Base-by-base conservation (phyloP, 805 yeast genomes). In the Lachancea kluyveri region DNA sequence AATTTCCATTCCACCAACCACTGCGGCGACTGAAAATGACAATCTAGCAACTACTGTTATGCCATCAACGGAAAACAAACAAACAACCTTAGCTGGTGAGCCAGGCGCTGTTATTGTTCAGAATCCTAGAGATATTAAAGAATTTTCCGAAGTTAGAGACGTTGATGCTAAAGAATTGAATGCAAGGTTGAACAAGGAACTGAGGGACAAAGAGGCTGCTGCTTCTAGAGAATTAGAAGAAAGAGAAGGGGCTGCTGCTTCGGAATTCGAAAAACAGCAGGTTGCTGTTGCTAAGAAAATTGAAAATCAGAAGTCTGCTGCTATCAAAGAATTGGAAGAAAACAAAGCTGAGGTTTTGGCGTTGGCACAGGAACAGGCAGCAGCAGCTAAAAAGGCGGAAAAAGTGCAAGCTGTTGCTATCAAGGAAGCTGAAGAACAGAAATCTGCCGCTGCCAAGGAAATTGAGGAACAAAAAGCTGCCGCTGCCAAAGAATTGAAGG, bases 51-150 rank as follows among this genome's bases (percentile, higher is more conserved):
- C 67, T 33, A 57, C 67, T 25, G 73, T 68, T 21, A 30, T 67
- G 54, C 74, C 75, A 8, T 51, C 65, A 1, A 39, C 52, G 17
- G 68, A 62, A 41, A 61, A 60, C 12, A 41, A 60, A 25, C 64
- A 60, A 26, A 47, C 57, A 17, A 48, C 66, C 7, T 42, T 69
- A 11, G 42, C 65, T 21, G 82, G 85, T 30, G 88, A 81, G 49
- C 86, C 92, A 17, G 95, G 95, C 28, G 68, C 82, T 8, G 57
- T 46, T 6, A 41, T 56, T 16, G 45, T 78, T 39, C 70, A 62
- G 24, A 70, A 81, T 50, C 69, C 84, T 12, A 70, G 68, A 26
- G 68, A 74, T n/a, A 72, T 84, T 46, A 64, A 71, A 37, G 95
- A 77, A 29, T 80, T 86, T 50, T 57, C 60, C 28, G 70, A 75